A percentile compares a stretch with the other conserved stretches of the same genome.
Evolutionary conservation across 768 basidiomycete genomes (phyloP).

Genomic region (Tulasnella sp.): DNA sequence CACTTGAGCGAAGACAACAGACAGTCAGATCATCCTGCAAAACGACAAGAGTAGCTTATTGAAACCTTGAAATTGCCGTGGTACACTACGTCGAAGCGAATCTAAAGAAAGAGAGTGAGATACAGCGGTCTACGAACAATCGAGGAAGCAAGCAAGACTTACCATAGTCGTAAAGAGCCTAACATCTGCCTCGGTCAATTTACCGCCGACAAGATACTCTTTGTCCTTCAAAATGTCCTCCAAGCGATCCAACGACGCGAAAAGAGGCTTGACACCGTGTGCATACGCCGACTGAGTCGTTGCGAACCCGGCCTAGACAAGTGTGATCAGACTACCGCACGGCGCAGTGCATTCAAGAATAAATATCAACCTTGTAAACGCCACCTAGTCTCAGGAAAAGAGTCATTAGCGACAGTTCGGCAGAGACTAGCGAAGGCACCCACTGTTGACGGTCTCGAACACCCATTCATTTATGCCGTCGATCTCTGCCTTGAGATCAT

Average conservation of each 20-base stretch:
- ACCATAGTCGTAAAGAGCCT: conserved; percentile 92
- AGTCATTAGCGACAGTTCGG: background rate
- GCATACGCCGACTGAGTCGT: conserved; percentile 71
- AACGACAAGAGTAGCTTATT: no score
- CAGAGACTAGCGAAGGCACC: conserved; percentile 19
- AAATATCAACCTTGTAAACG: conserved; percentile 51
- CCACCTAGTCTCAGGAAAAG: conserved; percentile 41
- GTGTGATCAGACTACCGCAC: background rate
- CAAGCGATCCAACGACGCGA: conserved; percentile 65
- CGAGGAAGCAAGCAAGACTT: conserved; percentile 21
- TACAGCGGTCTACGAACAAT: background rate
- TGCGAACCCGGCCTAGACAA: conserved; percentile 60
- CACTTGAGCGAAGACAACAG: conserved; percentile 29
- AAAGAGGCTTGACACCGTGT: conserved; percentile 58
- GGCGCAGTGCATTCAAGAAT: background rate
- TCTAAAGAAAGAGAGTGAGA: conserved; percentile 28
- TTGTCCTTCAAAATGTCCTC: conserved; percentile 69
- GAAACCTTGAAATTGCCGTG: conserved; percentile 73
- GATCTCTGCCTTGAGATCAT: conserved; percentile 57
- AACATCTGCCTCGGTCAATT: conserved; percentile 72
- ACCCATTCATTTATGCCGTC: conserved; percentile 80
- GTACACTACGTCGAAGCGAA: conserved; percentile 87
- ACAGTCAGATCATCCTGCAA: no score
- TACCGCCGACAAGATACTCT: conserved; percentile 73
- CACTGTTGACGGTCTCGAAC: conserved; percentile 76